A percentile compares a stretch with the other conserved stretches of the same genome.
Evolutionary conservation across 495 filamentous ascomycete species (phyloP).

Genomic region (Xylaria curta): DNA sequence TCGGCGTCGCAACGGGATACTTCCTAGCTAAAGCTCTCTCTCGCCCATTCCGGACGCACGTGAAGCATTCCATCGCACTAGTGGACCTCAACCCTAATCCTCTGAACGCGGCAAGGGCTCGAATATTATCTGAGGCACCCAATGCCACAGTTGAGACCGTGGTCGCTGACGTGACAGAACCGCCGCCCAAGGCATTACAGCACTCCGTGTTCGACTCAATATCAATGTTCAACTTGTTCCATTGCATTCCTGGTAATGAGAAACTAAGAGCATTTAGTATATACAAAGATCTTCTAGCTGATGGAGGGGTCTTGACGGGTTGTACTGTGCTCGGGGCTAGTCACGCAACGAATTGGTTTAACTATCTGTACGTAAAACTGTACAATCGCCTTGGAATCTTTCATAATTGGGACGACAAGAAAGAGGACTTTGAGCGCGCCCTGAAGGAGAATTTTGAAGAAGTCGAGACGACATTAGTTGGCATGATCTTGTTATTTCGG

Average conservation of each 20-base stretch:
- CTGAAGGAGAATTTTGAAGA: conserved; percentile 42
- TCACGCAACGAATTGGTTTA: conserved; percentile 47
- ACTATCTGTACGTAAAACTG: conserved; percentile 37
- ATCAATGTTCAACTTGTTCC: conserved; percentile 49
- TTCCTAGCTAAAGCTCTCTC: conserved; percentile 35
- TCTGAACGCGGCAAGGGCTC: conserved; percentile 28
- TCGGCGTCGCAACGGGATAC: conserved; percentile 49
- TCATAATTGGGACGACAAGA: conserved; percentile 35
- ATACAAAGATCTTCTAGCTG: conserved; percentile 35
- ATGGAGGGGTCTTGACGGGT: conserved; percentile 44
- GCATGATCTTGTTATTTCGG: conserved; percentile 25
- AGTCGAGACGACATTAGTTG: conserved; percentile 40
- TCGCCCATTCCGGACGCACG: conserved; percentile 11
- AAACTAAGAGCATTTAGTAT: conserved; percentile 33
- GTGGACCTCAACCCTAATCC: conserved; percentile 41
- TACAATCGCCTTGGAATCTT: conserved; percentile 41
- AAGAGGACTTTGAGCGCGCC: conserved; percentile 42
- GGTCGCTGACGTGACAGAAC: conserved; percentile 32
- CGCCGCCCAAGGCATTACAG: conserved; percentile 23
- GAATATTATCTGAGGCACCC: conserved; percentile 22
- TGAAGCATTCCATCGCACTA: conserved; percentile 34
- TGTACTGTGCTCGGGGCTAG: conserved; percentile 43
- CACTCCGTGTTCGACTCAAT: conserved; percentile 43
- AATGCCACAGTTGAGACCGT: conserved; percentile 27
- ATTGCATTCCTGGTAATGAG: conserved; percentile 43